Percentiles rank a stretch among this genome's conserved stretches.
Conservation (phyloP, 805 yeast genomes). For the Myxozyma sirexii region DNA sequence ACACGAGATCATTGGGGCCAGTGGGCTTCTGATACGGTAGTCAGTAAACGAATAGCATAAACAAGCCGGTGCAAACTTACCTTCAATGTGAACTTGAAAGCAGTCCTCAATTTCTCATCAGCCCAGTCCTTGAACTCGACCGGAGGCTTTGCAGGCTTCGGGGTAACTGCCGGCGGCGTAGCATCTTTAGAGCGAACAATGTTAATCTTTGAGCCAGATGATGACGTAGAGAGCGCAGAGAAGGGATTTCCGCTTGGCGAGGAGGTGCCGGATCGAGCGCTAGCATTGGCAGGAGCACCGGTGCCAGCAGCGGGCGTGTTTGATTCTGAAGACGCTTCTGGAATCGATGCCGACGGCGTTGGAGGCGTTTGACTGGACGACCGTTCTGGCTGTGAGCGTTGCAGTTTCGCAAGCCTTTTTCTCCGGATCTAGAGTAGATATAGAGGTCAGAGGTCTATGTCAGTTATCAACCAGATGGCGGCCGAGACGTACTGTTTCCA, state of each 20-base stretch:
- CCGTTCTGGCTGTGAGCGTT: slow-evolving; percentile 22
- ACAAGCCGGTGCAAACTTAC: neutral
- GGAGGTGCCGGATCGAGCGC: slow-evolving; percentile 9
- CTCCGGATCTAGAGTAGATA: slow-evolving; percentile 46
- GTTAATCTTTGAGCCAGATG: slow-evolving; percentile 14
- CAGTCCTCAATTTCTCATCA: slow-evolving; percentile 10
- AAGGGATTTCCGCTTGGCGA: slow-evolving; percentile 19
- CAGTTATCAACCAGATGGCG: neutral
- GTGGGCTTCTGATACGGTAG: neutral
- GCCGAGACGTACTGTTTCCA: slow-evolving; percentile 12
- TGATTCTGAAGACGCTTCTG: slow-evolving; percentile 2
- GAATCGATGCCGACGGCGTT: slow-evolving; percentile 2
- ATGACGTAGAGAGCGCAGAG: slow-evolving; percentile 8
- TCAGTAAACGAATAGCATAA: neutral
- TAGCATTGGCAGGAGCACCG: neutral
- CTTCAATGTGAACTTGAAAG: slow-evolving; percentile 20
- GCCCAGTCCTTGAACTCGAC: slow-evolving; percentile 27
- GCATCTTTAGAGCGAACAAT: slow-evolving; percentile 6
- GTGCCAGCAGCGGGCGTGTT: slow-evolving; percentile 14
- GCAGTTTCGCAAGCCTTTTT: slow-evolving; percentile 57
- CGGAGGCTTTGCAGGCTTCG: slow-evolving; percentile 6
- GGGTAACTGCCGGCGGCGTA: neutral
- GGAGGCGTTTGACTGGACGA: slow-evolving; percentile 18
- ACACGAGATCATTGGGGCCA: slow-evolving; percentile 1
- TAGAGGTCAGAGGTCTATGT: too few species aligned